A percentile compares a stretch with the other conserved stretches of the same genome.
Evolutionary conservation across 345 rosid genomes (phyloP).

Genomic region (Populus ilicifolia): DNA sequence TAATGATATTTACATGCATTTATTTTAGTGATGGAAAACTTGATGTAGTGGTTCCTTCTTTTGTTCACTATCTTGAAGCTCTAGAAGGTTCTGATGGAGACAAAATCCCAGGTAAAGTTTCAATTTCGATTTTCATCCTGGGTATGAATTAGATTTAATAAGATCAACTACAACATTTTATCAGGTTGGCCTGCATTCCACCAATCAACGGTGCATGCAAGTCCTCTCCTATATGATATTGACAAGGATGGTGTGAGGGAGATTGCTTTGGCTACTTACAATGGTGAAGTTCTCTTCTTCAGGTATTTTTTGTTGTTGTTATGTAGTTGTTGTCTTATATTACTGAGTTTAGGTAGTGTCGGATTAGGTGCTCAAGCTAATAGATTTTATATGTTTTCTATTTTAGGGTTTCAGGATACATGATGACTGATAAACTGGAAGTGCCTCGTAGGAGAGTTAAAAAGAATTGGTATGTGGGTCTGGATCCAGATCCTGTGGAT

Average conservation of each 20-base stretch:
- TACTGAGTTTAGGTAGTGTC: neutral
- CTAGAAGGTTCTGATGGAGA: conserved; percentile 99
- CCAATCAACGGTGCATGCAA: conserved; percentile 94
- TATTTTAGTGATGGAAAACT: conserved; percentile 89
- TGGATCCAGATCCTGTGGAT: conserved; percentile 84
- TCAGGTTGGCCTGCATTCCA: conserved; percentile 99
- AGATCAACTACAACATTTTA: neutral
- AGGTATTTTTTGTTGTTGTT: conserved; percentile 45
- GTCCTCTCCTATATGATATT: conserved; percentile 89
- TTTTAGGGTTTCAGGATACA: conserved; percentile 85
- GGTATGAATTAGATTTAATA: neutral
- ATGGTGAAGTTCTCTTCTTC: conserved; percentile 91
- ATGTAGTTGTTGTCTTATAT: neutral
- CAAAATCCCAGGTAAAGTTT: conserved; percentile 79
- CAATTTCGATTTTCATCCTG: neutral
- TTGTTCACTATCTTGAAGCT: conserved; percentile 97
- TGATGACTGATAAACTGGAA: conserved; percentile 90
- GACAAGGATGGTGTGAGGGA: conserved; percentile 97
- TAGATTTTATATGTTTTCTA: conserved; percentile 4
- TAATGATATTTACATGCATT: neutral
- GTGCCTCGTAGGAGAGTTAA: conserved; percentile 83
- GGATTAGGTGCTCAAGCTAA: neutral
- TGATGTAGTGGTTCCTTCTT: conserved; percentile 93
- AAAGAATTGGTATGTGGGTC: conserved; percentile 90
- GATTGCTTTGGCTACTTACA: conserved; percentile 92